Percentiles rank a stretch among this genome's conserved stretches.
Conservation (phyloP, 768 basidiomycete genomes). For the Trametes gibbosa region DNA sequence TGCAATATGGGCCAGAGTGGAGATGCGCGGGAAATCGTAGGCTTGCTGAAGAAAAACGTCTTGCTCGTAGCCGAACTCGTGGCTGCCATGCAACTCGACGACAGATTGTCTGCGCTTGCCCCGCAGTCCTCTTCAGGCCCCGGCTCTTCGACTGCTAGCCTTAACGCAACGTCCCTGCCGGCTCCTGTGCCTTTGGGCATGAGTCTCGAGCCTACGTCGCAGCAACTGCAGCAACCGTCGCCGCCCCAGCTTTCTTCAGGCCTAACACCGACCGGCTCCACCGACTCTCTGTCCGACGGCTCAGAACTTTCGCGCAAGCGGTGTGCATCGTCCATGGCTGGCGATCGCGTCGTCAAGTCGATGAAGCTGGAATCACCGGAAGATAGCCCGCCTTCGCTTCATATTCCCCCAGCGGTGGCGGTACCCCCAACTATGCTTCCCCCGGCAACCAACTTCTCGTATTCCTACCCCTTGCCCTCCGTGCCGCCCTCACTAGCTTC, state of each 20-base stretch:
- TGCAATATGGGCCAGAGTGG: slow-evolving; percentile 28
- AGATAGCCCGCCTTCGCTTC: slow-evolving; percentile 31
- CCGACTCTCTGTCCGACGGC: slow-evolving; percentile 31
- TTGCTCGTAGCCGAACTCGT: slow-evolving; percentile 28
- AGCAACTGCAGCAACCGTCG: slow-evolving; percentile 21
- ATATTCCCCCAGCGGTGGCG: slow-evolving; percentile 20
- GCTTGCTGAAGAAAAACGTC: slow-evolving; percentile 28
- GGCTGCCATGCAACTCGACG: slow-evolving; percentile 25
- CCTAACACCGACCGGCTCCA: slow-evolving; percentile 22
- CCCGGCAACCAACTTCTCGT: slow-evolving; percentile 26
- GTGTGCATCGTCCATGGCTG: slow-evolving; percentile 46
- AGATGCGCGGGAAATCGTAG: slow-evolving; percentile 27
- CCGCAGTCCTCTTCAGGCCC: slow-evolving; percentile 18
- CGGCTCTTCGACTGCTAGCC: slow-evolving; percentile 4
- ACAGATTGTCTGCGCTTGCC: slow-evolving; percentile 10
- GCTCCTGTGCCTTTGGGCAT: slow-evolving; percentile 11
- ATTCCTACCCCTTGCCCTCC: slow-evolving; percentile 17
- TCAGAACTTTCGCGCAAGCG: slow-evolving; percentile 49
- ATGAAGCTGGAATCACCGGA: slow-evolving; percentile 50
- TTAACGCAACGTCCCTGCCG: slow-evolving; percentile 7
- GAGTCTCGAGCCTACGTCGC: slow-evolving; percentile 5
- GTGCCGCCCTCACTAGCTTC: slow-evolving; percentile 23
- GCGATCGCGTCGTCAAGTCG: slow-evolving; percentile 45
- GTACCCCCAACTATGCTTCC: slow-evolving; percentile 19
- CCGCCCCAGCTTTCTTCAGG: slow-evolving; percentile 5